Base-by-base conservation (phyloP, 495 filamentous ascomycete species). In the Geopyxis carbonaria region DNA sequence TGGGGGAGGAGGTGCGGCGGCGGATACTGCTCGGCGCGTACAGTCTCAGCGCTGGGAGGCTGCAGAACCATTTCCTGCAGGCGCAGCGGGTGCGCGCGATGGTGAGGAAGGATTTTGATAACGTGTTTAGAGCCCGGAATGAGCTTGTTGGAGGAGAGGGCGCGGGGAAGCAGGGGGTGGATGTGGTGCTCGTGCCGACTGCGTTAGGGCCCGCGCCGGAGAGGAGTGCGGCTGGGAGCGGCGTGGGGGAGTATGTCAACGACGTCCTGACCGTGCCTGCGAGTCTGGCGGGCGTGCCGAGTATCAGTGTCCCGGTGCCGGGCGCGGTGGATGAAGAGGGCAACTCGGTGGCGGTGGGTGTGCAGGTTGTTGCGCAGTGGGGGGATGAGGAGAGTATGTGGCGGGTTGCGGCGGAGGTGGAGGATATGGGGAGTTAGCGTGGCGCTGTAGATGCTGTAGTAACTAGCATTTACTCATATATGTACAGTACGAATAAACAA, bases 211-310 rank as follows among this genome's bases (percentile, higher is more conserved):
- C 70, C 4, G 73, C 91, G 3, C 89, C 89, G 2, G 64, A 63
- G 14, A 61, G 73, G 18, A 48, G 72, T 4, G 57, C 58, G 38
- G 53, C 57, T 38, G 24, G 51, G n/a, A 57, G 58, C 34, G 44
- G 53, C 0, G 52, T 64, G 11, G 63, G 75, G 51, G 67, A 69
- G 2, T 95, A 93, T 52, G 76, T 80, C 59, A 92, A 83, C 48
- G 89, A 99, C 62, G 81, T 93, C 10, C 81, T 94, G 57, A 95
- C 89, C 0, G 89, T 95, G 5, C 89, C 89, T 10, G 84, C 91
- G 15, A 93, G 80, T 52, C 59, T 99, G 43, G 91, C 89, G 4
- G 91, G 89, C 2, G 62, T 99, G 23, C 89, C 89, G 8, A 81
- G 86, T 13, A 69, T 92, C 29, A 92, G 81, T 47, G 63, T 95